These are phyloP conservation scores for Globisporangium perplexum DNA, from an alignment of 352 stramenopile genomes.

Conservation along the genomic window DNA sequence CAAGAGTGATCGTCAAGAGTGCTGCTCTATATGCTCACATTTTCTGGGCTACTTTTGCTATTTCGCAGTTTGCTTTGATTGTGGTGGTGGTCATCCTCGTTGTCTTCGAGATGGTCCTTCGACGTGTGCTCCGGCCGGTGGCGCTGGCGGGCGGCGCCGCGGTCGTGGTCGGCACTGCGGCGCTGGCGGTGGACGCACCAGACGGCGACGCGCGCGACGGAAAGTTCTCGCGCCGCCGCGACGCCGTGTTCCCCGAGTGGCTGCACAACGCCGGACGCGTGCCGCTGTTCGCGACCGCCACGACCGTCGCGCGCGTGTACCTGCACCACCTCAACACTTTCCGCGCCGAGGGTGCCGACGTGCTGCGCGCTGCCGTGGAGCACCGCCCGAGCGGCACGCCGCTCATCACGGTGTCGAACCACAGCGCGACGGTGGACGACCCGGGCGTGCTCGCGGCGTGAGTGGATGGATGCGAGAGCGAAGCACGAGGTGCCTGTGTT, in stretches of 20 bases:
- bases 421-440: slow-evolving; percentile 81
- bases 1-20: too few relatives aligned
- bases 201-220: slow-evolving; percentile 49
- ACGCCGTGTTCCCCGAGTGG: slow-evolving; percentile 55
- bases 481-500: neutral
- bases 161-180: slow-evolving; percentile 9
- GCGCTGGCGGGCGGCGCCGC: slow-evolving; percentile 15
- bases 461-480: slow-evolving; percentile 4
- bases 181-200: slow-evolving; percentile 62
- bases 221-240: slow-evolving; percentile 24
- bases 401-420: slow-evolving; percentile 82
- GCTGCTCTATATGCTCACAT: too few relatives aligned
- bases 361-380: slow-evolving; percentile 37
- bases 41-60: too few relatives aligned
- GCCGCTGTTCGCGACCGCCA: slow-evolving; percentile 44
- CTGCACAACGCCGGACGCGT: slow-evolving; percentile 49
- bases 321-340: slow-evolving; percentile 47
- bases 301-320: slow-evolving; percentile 50
- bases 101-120: slow-evolving; percentile 24
- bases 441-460: slow-evolving; percentile 62
- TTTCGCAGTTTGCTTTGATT: too few relatives aligned
- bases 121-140: slow-evolving; percentile 15
- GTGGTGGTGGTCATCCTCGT: too few relatives aligned
- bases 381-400: slow-evolving; percentile 35
- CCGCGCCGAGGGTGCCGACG: slow-evolving; percentile 33